Evolutionary conservation across 257 asterid species (phyloP).

Genomic region (Ophiorrhiza pumila): DNA sequence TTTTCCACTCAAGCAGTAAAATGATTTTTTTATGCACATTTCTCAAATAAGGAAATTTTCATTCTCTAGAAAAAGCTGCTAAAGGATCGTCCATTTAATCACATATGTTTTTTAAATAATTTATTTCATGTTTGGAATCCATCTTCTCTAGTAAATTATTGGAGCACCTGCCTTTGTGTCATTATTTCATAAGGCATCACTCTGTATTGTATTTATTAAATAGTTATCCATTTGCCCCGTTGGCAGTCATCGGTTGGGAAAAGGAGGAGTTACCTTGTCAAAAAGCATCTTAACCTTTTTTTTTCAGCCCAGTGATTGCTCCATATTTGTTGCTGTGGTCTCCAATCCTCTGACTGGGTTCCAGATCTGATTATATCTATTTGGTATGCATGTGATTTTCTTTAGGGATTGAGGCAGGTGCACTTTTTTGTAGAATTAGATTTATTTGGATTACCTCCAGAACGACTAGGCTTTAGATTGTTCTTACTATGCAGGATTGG

Average conservation of each 20-base stretch:
- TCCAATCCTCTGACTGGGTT: background rate
- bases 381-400: background rate
- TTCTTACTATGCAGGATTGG: constrained; percentile 40
- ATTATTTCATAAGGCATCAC: no score
- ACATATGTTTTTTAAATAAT: no score
- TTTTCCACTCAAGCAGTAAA: background rate
- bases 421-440: constrained; percentile 14
- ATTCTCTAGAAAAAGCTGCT: background rate
- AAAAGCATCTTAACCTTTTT: background rate
- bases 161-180: background rate
- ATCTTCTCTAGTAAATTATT: background rate
- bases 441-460: constrained; percentile 24
- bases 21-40: background rate
- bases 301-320: background rate
- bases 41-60: background rate
- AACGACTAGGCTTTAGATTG: constrained; percentile 42
- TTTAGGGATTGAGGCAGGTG: constrained; percentile 7
- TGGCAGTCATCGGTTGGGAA: background rate
- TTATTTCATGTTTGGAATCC: no score
- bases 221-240: background rate
- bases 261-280: background rate
- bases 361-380: constrained; percentile 4
- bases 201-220: background rate
- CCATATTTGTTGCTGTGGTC: background rate
- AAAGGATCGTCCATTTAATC: background rate